Evolutionary conservation across 306 rosid genomes (phyloP), one percentile per base, ranked within the genome.

Genomic region (Betula pendula): DNA sequence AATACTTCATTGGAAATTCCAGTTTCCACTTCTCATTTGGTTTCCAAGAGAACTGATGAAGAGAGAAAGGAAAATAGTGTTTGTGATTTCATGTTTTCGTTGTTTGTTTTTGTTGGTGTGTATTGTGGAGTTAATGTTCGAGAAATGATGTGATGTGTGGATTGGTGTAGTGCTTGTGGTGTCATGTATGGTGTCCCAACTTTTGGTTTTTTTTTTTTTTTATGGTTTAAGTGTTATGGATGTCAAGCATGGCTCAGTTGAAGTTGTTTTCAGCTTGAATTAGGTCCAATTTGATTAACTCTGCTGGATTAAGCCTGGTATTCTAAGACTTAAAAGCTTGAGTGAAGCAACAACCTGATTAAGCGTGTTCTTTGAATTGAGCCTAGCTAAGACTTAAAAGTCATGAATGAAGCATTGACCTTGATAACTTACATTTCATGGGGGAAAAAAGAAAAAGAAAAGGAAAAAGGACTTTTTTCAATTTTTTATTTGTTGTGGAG

Each of bases 1-100:
- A n/a, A n/a, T n/a, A n/a, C n/a, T n/a, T n/a, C n/a, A n/a, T n/a
- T n/a, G n/a, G n/a, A 40, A 25, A 51, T 9, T 47, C 22, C 60
- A 58, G 19, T 47, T 78, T 16, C 60, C 74, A 19, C 58, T 59
- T 55, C 63, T 27, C 29, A 70, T 68, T 76, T 71, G 31, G 31
- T 40, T 70, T 42, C 56, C 45, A 33, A 42, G 56, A 19, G 20
- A 50, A 6, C 56, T 50, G 56, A 5, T 16, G 56, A 50, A 50
- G 8, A 19, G 56, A 6, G 44, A 60, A 52, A 58, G 24, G 5
- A 48, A 40, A 42, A 40, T 13, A 27, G 1, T 38, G 38, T 59
- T 22, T 25, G 2, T 59, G 3, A 27, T 4, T 24, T 59, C 17
- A 17, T 50, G 20, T 25, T 22, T 24, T 24, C n/a, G n/a, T n/a